Conservation (phyloP, 2,329 filamentous ascomycete genomes). For the Aureobasidium leucospermi region DNA sequence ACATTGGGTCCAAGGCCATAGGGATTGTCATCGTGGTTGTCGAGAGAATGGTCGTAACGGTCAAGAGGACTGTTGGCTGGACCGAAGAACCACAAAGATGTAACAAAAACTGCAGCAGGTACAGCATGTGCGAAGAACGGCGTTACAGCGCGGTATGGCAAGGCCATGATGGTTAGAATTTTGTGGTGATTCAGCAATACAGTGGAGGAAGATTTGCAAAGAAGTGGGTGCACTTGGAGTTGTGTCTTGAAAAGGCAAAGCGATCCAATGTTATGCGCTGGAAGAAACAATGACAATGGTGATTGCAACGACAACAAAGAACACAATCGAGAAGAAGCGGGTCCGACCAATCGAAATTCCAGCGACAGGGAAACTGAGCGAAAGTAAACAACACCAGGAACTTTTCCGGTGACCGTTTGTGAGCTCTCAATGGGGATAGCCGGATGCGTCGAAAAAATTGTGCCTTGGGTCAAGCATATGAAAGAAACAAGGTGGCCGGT, state of each 20-base stretch:
- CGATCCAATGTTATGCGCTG: neutral
- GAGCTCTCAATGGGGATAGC: neutral
- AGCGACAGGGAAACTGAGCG: neutral
- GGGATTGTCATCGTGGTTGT: neutral
- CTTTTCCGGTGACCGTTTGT: neutral
- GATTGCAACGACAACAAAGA: neutral
- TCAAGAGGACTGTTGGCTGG: neutral
- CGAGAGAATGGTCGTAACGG: neutral
- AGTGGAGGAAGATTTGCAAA: neutral
- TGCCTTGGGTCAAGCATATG: neutral
- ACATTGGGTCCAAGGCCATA: neutral
- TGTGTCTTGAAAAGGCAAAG: neutral
- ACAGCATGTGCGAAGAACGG: neutral
- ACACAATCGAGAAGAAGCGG: neutral
- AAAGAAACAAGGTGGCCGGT: neutral
- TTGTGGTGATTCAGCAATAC: neutral
- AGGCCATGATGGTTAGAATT: neutral
- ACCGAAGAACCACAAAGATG: no score
- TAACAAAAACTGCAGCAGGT: no score
- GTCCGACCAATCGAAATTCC: neutral
- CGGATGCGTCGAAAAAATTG: constrained; percentile 2
- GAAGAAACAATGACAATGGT: constrained; percentile 3
- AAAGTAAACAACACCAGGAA: neutral
- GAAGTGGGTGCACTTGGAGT: neutral
- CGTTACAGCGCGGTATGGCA: neutral